phyloP scores from a whole-genome alignment of 176 grass and related monocot genomes.

The Alloteropsis semialata region DNA sequence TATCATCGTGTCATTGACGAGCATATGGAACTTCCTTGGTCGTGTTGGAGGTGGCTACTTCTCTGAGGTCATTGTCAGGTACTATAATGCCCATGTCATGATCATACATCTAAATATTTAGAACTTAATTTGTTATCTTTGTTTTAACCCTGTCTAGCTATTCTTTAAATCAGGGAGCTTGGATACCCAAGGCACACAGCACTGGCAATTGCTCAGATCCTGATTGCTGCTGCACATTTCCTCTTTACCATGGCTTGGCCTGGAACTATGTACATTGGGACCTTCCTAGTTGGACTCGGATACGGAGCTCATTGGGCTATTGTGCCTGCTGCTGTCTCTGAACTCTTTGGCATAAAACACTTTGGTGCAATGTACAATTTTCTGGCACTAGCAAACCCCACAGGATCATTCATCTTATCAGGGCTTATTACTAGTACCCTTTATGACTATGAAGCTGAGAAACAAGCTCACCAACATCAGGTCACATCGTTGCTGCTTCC shows the following conservation, averaged over 20 bases:
- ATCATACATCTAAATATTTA: neutral
- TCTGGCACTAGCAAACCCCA: slow-evolving; percentile 65
- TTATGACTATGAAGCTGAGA: slow-evolving; percentile 69
- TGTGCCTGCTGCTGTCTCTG: slow-evolving; percentile 59
- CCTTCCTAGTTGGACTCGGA: slow-evolving; percentile 64
- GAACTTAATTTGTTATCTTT: neutral
- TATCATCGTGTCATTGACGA: slow-evolving; percentile 76
- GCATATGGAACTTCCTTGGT: slow-evolving; percentile 93
- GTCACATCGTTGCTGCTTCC: neutral
- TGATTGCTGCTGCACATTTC: slow-evolving; percentile 57
- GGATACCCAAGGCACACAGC: slow-evolving; percentile 62
- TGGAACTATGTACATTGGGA: slow-evolving; percentile 73
- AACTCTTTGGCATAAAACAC: slow-evolving; percentile 68
- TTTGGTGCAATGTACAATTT: slow-evolving; percentile 85
- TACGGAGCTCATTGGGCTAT: slow-evolving; percentile 83
- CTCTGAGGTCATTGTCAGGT: slow-evolving; percentile 83
- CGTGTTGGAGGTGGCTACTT: slow-evolving; percentile 82
- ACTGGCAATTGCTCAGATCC: slow-evolving; percentile 46
- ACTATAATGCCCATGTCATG: neutral
- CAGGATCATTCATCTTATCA: slow-evolving; percentile 61
- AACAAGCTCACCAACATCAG: slow-evolving; percentile 36
- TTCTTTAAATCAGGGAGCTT: slow-evolving; percentile 42
- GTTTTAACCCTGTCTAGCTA: neutral
- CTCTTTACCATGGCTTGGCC: slow-evolving; percentile 87
- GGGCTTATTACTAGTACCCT: slow-evolving; percentile 62